phyloP scores from a whole-genome alignment of 2,329 filamentous ascomycete species.

The Celoporthe dispersa region DNA sequence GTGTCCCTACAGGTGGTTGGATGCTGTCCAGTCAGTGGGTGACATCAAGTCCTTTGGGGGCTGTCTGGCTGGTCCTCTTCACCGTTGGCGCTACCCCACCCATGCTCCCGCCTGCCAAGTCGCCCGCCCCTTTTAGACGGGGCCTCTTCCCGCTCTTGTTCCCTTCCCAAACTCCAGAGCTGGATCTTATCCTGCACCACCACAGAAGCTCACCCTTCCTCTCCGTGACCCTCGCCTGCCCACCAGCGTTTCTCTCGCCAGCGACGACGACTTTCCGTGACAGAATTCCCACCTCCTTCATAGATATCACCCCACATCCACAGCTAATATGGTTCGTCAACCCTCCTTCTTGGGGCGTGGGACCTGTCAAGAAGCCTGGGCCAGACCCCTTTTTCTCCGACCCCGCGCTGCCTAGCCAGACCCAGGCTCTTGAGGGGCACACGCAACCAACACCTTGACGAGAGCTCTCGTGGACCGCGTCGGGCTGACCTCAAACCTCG shows the following conservation, averaged over 20 bases:
- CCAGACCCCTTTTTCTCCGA: constrained; percentile 17
- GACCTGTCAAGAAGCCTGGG: neutral
- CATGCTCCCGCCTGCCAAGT: constrained; percentile 10
- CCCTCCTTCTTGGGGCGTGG: neutral
- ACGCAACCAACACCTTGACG: constrained; percentile 8
- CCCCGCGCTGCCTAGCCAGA: constrained; percentile 22
- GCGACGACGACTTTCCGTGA: constrained; percentile 15
- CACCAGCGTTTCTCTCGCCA: constrained; percentile 17
- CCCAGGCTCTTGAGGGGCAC: constrained; percentile 25
- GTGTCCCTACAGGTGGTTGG: neutral
- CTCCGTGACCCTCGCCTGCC: constrained; percentile 11
- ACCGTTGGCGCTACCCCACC: constrained; percentile 15
- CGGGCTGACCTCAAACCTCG: constrained; percentile 31
- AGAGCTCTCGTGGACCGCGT: constrained; percentile 14
- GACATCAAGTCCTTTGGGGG: neutral
- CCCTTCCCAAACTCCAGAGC: constrained; percentile 16
- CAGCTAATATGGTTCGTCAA: constrained; percentile 28
- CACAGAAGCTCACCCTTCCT: constrained; percentile 20
- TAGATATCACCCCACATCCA: constrained; percentile 8
- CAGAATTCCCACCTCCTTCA: constrained; percentile 4
- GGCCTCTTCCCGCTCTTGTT: constrained; percentile 22
- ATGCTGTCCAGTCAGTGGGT: neutral
- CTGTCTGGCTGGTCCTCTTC: neutral
- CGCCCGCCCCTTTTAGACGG: constrained; percentile 29
- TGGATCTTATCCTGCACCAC: constrained; percentile 14